Base-by-base conservation (phyloP, 2,329 filamentous ascomycete species). In the Blastomyces parvus region DNA sequence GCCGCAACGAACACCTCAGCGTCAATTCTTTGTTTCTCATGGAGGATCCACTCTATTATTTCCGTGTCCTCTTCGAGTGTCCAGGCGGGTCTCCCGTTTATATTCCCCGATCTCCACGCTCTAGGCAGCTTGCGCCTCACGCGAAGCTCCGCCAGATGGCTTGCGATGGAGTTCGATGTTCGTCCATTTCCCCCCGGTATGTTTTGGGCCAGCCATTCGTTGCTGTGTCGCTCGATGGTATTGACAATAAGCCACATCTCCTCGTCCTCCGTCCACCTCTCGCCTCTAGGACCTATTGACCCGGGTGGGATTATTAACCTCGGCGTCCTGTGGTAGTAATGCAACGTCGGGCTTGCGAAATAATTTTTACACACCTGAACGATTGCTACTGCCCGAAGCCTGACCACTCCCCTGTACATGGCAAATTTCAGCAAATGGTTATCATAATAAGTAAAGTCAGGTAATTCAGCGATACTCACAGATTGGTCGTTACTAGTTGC, bases 1-100 rank as follows among this genome's bases (percentile, higher is more conserved):
- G 59, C 66, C 8, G 42, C 40, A 8, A 61, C 58, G 53, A 67
- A 69, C 46, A 67, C 64, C 44, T 60, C n/a, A 0, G 64, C 14
- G 50, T 69, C 66, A 38, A 69, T 62, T 36, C 42, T 53, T n/a
- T 48, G 30, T 13, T 65, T 53, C 11, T 61, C 64, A 42, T 63
- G 65, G 19, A 67, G 61, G 38, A 67, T 60, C 66, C 66, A 69
- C 53, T 62, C 62, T 17, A 69, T 55, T 36, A 67, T 66, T 55
- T 69, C 67, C 9, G 61, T 52, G 36, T 69, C 66, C 57, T 69
- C 67, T 38, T 63, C 61, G 19, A 67, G 52, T 7, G 62, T 66
- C 63, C 64, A 69, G 17, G 65, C 27, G 9, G 46, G 22, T 59
- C 42, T 61, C 22, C 46, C 40, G 27, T 65, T 63, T 9, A 59